Evolutionary conservation across 2,329 filamentous ascomycete genomes (phyloP), one percentile per base, ranked within the genome.

Genomic region (Didymella keratinophila): DNA sequence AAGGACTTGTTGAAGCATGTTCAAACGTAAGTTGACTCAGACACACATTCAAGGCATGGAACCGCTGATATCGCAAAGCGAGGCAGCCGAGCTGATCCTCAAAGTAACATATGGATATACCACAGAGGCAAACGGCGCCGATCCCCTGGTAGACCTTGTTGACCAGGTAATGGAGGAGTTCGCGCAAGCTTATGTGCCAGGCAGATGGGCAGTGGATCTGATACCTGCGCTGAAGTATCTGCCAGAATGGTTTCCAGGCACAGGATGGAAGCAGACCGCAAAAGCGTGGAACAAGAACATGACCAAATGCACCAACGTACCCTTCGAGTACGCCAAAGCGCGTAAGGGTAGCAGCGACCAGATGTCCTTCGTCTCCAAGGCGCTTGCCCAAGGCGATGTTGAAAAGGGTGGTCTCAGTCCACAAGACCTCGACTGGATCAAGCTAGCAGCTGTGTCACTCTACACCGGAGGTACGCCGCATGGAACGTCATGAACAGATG

Each of bases 181-280:
- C 50, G 68, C 75, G 1, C 65, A 76, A 21, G 76, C 79, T 5
- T 72, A 68, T 12, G 71, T 78, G 4, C 79, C 81, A 1, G 80
- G 81, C 7, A 73, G 68, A 8, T 84, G 77, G 77, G 60, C 76
- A 8, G 81, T 84, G 4, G 81, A 84, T 53, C 67, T 79, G 0
- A 59, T 84, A 1, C 82, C 81, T 7, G 28, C 25, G 61, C 68
- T 81, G 36, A 71, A 67, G 66, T 71, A 80, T 52, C 39, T 82
- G 0, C 81, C 82, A 0, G 70, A 78, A 2, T 81, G 81, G 78
- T 64, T 80, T 20, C 81, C 80, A 1, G 81, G 81, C 0, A 74
- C 79, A 18, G 67, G 66, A n/a, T 67, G 58, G 36, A 60, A 61
- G 23, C 41, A 25, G 10, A 64, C 58, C 1, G 62, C 63, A 2